Evolutionary conservation across 495 filamentous ascomycete genomes (phyloP), one percentile per base, ranked within the genome.

Genomic region (Penicillium salamii): DNA sequence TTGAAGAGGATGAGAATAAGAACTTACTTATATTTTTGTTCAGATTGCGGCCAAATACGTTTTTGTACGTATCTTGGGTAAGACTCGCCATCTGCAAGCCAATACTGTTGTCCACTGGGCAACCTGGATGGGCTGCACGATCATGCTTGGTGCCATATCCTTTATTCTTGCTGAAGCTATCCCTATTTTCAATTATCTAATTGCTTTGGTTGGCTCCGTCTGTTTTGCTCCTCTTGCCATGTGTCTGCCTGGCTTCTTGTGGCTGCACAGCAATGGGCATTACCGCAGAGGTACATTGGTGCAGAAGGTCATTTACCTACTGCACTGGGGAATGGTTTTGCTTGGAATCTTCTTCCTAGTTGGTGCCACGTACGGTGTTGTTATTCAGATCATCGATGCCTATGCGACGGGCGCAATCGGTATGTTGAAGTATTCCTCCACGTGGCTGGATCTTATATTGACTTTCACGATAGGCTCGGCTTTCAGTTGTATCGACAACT

Each of bases 131-230:
- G 54, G 46, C 12, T 75, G 85, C 17, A 76, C 78, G 6, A 43
- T 72, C 11, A 33, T 59, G 47, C 66, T 88, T 21, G 83, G 80
- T 45, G 45, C 80, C 13, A 46, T 85, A 12, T 78, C 81, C 9
- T 88, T 81, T 71, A 63, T 87, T 46, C 77, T 89, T 52, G 83
- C 83, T 13, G 76, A 81, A 53, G 77, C 80, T 9, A 82, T 88
- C 18, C 86, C 86, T 3, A 78, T 83, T 61, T 88, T 88, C 66
- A 80, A 76, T 52, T 76, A 81, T 33, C 53, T 88, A 38, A 61
- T 88, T 31, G 70, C 63, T 2, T 35, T 78, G 38, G 66, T 72
- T 2, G 62, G 64, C 15, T 54, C 58, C 5, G 13, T 67, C 18
- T 58, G 53, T 29, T 69, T 67, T 53, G 63, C 68, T 19, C 57